These are phyloP conservation scores for Chlorella sp. DNA, from an alignment of 139 green algal genomes.

Conservation along the genomic window DNA sequence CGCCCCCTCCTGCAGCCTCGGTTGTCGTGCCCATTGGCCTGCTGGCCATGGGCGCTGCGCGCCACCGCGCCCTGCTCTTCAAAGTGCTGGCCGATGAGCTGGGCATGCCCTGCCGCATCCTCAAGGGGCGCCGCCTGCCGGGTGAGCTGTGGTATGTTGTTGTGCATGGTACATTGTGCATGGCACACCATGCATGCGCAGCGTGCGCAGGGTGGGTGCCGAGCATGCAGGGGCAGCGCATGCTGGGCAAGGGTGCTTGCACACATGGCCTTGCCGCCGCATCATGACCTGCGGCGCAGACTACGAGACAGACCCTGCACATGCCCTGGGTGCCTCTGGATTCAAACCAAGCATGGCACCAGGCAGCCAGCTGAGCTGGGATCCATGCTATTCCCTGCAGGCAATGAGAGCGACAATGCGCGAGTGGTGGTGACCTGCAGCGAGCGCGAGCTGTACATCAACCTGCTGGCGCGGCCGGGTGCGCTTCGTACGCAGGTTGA, in stretches of 20 bases:
- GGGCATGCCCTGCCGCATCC: slow-evolving; percentile 65
- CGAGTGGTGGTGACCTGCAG: not conserved
- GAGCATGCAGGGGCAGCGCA: no score
- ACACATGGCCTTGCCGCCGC: no score
- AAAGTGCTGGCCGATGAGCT: slow-evolving; percentile 82
- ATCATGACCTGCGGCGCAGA: no score
- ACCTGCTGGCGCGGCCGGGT: slow-evolving; percentile 19
- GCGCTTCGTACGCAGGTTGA: not conserved
- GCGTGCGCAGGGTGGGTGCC: no score
- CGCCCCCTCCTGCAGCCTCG: not conserved
- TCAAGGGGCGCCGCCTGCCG: slow-evolving; percentile 47
- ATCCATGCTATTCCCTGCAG: not conserved
- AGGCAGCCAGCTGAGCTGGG: no score
- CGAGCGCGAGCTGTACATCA: not conserved
- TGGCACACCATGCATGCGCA: no score
- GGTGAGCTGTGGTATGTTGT: not conserved
- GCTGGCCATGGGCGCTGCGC: slow-evolving; percentile 58
- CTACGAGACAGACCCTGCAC: no score
- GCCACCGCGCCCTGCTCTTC: slow-evolving; percentile 88
- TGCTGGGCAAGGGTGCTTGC: no score
- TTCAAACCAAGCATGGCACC: no score
- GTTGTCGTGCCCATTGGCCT: slow-evolving; percentile 65
- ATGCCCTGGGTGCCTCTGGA: no score
- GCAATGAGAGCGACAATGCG: not conserved
- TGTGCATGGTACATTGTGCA: no score